phyloP scores from a whole-genome alignment of 805 yeast species.

The Candida xiaguanensis region DNA sequence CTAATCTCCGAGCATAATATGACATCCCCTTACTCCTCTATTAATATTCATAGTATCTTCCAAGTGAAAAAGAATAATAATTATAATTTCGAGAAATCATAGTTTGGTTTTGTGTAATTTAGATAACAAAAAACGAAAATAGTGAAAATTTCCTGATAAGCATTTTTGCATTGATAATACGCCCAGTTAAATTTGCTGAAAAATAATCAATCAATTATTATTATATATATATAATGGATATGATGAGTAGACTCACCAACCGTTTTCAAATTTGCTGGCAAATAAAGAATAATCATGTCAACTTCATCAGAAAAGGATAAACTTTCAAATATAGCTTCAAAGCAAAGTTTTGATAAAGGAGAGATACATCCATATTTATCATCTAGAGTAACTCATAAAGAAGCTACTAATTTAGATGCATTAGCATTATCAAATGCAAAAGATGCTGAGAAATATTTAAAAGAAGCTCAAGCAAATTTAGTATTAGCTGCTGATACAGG shows the following conservation, averaged over 20 bases:
- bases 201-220: not conserved
- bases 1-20: too few species aligned
- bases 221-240: not conserved
- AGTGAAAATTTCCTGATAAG: slow-evolving; percentile 7
- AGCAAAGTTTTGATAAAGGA: slow-evolving; percentile 3
- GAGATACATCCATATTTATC: slow-evolving; percentile 3
- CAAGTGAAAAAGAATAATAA: too few species aligned
- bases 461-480: slow-evolving; percentile 19
- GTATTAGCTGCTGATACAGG: slow-evolving; percentile 27
- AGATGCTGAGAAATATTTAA: slow-evolving; percentile 8
- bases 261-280: not conserved
- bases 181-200: not conserved
- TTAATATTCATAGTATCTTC: too few species aligned
- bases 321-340: not conserved
- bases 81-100: too few species aligned
- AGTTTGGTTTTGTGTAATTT: not conserved
- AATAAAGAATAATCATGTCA: not conserved
- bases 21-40: too few species aligned
- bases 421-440: slow-evolving; percentile 5
- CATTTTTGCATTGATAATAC: not conserved
- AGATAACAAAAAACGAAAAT: slow-evolving; percentile 1
- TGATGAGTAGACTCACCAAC: not conserved
- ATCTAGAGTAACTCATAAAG: slow-evolving; percentile 4
- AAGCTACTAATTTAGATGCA: slow-evolving; percentile 5
- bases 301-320: slow-evolving; percentile 1